Base-by-base conservation (phyloP, 208 protist genomes). In the Acanthamoeba sp. region DNA sequence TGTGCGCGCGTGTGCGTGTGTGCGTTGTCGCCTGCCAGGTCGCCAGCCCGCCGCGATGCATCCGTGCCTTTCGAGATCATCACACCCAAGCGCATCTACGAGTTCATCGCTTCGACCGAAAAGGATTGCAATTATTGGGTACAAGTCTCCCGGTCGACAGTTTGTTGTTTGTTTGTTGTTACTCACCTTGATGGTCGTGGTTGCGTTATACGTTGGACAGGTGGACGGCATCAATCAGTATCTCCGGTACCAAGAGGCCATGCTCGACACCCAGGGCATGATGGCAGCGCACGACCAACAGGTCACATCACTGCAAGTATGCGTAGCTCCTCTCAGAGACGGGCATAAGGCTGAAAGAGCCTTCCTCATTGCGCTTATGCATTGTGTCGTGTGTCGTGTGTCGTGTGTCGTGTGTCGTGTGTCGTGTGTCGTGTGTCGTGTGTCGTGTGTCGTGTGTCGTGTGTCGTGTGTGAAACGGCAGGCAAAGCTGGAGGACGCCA, bases 41-140 rank as follows among this genome's bases (percentile, higher is more conserved):
- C 76, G 76, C 36, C 76, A 22, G 76, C 18, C 18, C 76, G 45
- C 10, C 34, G 76, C 27, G 76, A 85, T 57, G 76, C 76, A 2
- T 85, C 76, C 1, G 38, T 48, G 1, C 76, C 76, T 18, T 85
- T 85, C 29, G 76, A 85, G 27, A 85, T 85, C 76, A 52, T 85
- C 76, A 85, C 76, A 22, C 76, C 76, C 38, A 57, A 57, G 76
- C 76, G 76, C 22, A 57, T 85, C n/a, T 85, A 57, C 45, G 76
- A 85, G 76, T 85, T 85, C 7, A 57, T 85, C 42, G 76, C 76
- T 18, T 22, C 76, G 5, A 85, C 76, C 76, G 76, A 85, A 52
- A 57, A 85, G n/a, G 76, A 85, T 22, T 48, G 76, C 76, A n/a
- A 34, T 18, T 85, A 85, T 29, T 85, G 76, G 76, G 69, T 38